Conservation (phyloP, 441 rosid genomes). For the Oxalis stricta region DNA sequence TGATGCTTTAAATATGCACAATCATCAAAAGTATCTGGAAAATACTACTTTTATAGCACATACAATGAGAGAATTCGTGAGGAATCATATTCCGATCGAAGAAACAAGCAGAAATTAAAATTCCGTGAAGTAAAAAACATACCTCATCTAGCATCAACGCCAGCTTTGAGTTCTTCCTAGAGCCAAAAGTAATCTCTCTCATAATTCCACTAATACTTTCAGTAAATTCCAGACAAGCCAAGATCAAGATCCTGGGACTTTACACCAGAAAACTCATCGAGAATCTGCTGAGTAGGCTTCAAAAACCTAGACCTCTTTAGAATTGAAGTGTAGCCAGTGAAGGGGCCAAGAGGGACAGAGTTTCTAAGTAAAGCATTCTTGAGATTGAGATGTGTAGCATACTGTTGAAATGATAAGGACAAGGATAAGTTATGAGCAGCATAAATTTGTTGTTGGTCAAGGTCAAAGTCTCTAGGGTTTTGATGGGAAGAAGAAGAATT, state of each 20-base stretch:
- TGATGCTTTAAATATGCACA: no score
- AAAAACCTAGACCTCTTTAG: conserved; percentile 31
- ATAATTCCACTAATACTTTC: conserved; percentile 3
- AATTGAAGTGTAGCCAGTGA: conserved; percentile 33
- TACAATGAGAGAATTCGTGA: no score
- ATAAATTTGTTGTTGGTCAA: neutral
- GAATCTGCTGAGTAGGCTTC: conserved; percentile 32
- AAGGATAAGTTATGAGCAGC: conserved; percentile 10
- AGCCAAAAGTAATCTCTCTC: conserved; percentile 4
- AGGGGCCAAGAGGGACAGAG: conserved; percentile 31
- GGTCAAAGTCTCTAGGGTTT: neutral
- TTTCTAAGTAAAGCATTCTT: conserved; percentile 12
- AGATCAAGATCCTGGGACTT: neutral
- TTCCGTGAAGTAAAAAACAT: neutral
- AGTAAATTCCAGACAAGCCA: conserved; percentile 8
- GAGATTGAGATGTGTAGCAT: neutral
- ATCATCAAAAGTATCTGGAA: no score
- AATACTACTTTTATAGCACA: no score
- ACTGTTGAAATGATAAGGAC: conserved; percentile 13
- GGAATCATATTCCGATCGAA: neutral
- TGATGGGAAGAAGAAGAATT: neutral
- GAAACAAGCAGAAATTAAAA: neutral
- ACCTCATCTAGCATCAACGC: conserved; percentile 34
- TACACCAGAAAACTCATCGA: conserved; percentile 18
- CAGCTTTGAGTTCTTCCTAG: conserved; percentile 25